Evolutionary conservation across 148 eudicot species (phyloP), one percentile per base, ranked within the genome.

Genomic region (Agrostemma githago): DNA sequence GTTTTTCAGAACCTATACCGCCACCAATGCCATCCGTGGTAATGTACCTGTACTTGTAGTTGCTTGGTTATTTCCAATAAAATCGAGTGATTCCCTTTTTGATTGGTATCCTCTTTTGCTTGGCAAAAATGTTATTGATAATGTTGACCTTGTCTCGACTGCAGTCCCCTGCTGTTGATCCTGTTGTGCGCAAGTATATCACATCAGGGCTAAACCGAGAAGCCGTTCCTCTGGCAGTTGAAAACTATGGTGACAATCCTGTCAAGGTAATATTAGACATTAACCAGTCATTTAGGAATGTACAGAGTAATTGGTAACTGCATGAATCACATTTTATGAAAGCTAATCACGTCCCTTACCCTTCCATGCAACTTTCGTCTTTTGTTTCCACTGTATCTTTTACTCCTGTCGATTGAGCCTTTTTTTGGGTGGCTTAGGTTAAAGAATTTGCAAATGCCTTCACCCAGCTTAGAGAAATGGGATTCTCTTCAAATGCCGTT

Each of bases 231-330:
- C 71, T 88, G 53, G 98, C 98, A 37, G 89, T 95, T 62, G 96
- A 93, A 76, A 83, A 88, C 77, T 92, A 81, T 67, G 98, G 98
- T 69, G 98, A 95, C 77, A 89, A 95, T 82, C 97, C 97, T 60
- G 74, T 86, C 57, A 92, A 90, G 96, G 97, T 90, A 81, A 0
- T 63, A 20, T 16, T 26, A 5, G 5, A n/a, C n/a, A 26, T 26
- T 26, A 26, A 26, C 34, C 34, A 26, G 34, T 26, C 34, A 26
- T 26, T 26, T 26, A 26, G 34, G 34, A 26, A 26, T 26, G 1
- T 26, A 26, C 34, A 26, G 34, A 26, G 34, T 26, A 26, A 26
- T 0, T 26, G 34, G 34, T 1, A 26, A 26, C 34, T 26, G 34
- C 34, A 26, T 26, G 34, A 26, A 26, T 26, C 34, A 26, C 34